Evolutionary conservation across 2,329 filamentous ascomycete species (phyloP).

Genomic region (Fusarium sp.): DNA sequence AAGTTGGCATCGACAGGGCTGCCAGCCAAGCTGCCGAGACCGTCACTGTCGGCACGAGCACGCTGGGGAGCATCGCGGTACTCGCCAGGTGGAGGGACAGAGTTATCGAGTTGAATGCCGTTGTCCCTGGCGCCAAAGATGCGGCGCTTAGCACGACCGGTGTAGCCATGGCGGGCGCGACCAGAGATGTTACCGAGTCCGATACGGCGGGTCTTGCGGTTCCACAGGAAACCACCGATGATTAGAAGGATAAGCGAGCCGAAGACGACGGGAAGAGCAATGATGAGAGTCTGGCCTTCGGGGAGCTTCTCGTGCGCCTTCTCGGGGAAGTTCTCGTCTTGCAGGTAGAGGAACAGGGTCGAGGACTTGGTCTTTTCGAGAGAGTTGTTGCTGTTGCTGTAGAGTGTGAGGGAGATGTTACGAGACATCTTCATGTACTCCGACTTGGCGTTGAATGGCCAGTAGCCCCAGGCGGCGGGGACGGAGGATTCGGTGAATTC

Average conservation of each 20-base stretch:
- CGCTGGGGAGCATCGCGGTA: conserved; percentile 53
- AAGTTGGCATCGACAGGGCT: conserved; percentile 59
- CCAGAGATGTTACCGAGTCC: conserved; percentile 65
- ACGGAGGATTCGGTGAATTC: conserved; percentile 54
- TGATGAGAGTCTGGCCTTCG: conserved; percentile 58
- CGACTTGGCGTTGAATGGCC: conserved; percentile 57
- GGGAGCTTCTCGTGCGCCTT: conserved; percentile 50
- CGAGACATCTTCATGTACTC: conserved; percentile 53
- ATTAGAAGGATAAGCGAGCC: conserved; percentile 60
- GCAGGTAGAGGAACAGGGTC: conserved; percentile 55
- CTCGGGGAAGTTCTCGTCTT: conserved; percentile 51
- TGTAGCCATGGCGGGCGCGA: conserved; percentile 58
- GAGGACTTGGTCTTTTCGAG: conserved; percentile 55
- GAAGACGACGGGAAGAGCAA: conserved; percentile 65
- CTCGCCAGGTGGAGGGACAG: conserved; percentile 43
- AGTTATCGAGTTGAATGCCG: conserved; percentile 61
- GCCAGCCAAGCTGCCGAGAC: conserved; percentile 61
- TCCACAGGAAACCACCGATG: conserved; percentile 68
- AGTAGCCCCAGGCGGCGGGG: conserved; percentile 60
- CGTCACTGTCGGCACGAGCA: conserved; percentile 58
- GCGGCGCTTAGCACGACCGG: conserved; percentile 54
- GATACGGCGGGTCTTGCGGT: conserved; percentile 63
- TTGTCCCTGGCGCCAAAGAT: conserved; percentile 53
- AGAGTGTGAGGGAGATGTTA: conserved; percentile 63
- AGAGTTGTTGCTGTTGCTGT: conserved; percentile 52